Evolutionary conservation across 345 rosid genomes (phyloP).

Genomic region (Clarkia xantiana): DNA sequence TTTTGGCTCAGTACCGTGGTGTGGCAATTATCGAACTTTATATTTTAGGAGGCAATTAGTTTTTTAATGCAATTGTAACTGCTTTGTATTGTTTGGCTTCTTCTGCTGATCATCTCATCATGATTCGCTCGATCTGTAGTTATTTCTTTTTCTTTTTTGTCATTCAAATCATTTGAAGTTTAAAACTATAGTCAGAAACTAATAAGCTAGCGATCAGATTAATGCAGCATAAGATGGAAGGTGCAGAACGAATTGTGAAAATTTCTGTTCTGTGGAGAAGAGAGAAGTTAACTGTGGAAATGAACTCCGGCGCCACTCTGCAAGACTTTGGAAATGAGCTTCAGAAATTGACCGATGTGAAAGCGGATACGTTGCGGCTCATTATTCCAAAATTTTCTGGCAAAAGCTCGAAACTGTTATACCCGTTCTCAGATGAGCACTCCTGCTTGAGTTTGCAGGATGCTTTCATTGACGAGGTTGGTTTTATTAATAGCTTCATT

Average conservation of each 20-base stretch:
- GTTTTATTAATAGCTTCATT: background rate
- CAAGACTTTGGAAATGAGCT: conserved; percentile 62
- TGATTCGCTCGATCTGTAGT: too few relatives aligned
- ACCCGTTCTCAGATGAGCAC: conserved; percentile 56
- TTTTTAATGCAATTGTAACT: too few relatives aligned
- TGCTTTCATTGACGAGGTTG: conserved; percentile 46
- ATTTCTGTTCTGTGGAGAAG: conserved; percentile 64
- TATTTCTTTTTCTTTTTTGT: too few relatives aligned
- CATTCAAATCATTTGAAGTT: too few relatives aligned
- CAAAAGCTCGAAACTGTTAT: conserved; percentile 55
- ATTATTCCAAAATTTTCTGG: conserved; percentile 43
- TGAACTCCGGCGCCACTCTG: conserved; percentile 33
- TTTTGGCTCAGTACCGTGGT: too few relatives aligned
- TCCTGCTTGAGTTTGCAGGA: conserved; percentile 40
- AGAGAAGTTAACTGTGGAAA: conserved; percentile 40
- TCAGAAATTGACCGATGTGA: conserved; percentile 52
- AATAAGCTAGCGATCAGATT: too few relatives aligned
- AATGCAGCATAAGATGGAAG: conserved; percentile 28
- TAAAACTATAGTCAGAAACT: too few relatives aligned
- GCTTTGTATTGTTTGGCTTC: too few relatives aligned
- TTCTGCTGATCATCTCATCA: too few relatives aligned
- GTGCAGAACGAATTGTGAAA: conserved; percentile 15
- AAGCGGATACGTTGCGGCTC: conserved; percentile 58
- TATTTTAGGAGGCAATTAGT: too few relatives aligned
- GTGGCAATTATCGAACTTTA: too few relatives aligned